Evolutionary conservation across 176 grass and related monocot species (phyloP), one percentile per base, ranked within the genome.

Genomic region (Tuctoria greenei): DNA sequence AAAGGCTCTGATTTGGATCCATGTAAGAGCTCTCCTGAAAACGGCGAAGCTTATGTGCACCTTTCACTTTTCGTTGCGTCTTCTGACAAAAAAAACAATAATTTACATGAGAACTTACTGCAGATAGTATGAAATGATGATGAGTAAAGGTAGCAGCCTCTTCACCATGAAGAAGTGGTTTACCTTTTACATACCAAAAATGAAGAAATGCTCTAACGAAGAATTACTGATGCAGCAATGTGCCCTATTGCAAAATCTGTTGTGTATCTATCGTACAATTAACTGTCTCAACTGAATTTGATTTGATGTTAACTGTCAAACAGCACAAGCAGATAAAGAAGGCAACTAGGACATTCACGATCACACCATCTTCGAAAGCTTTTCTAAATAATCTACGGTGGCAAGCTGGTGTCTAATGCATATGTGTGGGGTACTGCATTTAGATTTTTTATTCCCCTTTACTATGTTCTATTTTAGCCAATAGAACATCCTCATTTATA

Each of bases 1-100:
- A n/a, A n/a, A n/a, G n/a, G n/a, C n/a, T n/a, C n/a, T n/a, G n/a
- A n/a, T n/a, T n/a, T n/a, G n/a, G n/a, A n/a, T n/a, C n/a, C n/a
- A n/a, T n/a, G n/a, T n/a, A n/a, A n/a, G n/a, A n/a, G n/a, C n/a
- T n/a, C n/a, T n/a, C n/a, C n/a, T n/a, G n/a, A n/a, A n/a, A n/a
- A n/a, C n/a, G n/a, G n/a, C n/a, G n/a, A n/a, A n/a, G n/a, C n/a
- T n/a, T n/a, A n/a, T n/a, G n/a, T n/a, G n/a, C n/a, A n/a, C n/a
- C 49, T 70, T 87, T 88, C 17, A 77, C 35, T 82, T 92, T 94
- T 47, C 66, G 70, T 76, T 94, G 85, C 51, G 69, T 94, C 83
- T 86, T 94, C 95, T 98, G 76, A 20, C 5, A 52, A 50, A 64
- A 88, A 85, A 83, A 17, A n/a, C n/a, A n/a, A n/a, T n/a, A 79